Evolutionary conservation across 2,329 filamentous ascomycete genomes (phyloP).

Genomic region (Orbilia blumenaviensis): DNA sequence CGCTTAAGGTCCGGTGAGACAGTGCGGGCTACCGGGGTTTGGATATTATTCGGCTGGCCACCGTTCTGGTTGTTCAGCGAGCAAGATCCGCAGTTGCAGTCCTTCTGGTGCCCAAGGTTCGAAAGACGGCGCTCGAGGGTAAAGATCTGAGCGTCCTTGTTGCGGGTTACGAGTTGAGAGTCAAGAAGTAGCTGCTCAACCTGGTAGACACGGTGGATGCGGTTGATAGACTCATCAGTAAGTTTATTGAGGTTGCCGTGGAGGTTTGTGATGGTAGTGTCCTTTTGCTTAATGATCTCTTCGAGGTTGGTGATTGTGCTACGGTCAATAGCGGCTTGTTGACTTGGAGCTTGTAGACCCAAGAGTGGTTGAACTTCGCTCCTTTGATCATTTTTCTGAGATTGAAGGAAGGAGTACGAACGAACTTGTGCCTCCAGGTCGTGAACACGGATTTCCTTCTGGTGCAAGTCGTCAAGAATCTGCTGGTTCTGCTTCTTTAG

Average conservation of each 20-base stretch:
- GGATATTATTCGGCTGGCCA: not conserved
- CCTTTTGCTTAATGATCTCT: slow-evolving; percentile 50
- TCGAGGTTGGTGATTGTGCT: slow-evolving; percentile 36
- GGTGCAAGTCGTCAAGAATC: slow-evolving; percentile 39
- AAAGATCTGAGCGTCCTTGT: slow-evolving; percentile 50
- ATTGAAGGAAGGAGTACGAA: slow-evolving; percentile 36
- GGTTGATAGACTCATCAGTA: slow-evolving; percentile 49
- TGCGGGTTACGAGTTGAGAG: slow-evolving; percentile 39
- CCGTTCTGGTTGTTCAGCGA: not conserved
- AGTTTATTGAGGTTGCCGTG: slow-evolving; percentile 51
- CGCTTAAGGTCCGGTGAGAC: slow-evolving; percentile 39
- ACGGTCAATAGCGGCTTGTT: slow-evolving; percentile 5
- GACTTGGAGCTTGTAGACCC: slow-evolving; percentile 1
- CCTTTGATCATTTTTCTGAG: slow-evolving; percentile 34
- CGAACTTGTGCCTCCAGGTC: slow-evolving; percentile 51
- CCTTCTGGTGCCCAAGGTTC: slow-evolving; percentile 40
- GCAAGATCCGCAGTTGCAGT: slow-evolving; percentile 45
- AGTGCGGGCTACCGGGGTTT: slow-evolving; percentile 1
- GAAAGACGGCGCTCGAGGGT: slow-evolving; percentile 41
- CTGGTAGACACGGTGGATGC: slow-evolving; percentile 51
- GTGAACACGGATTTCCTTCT: slow-evolving; percentile 51
- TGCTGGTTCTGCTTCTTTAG: slow-evolving; percentile 52
- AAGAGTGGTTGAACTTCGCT: slow-evolving; percentile 28
- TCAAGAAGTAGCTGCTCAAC: slow-evolving; percentile 51
- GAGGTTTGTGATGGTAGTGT: slow-evolving; percentile 41